Percentiles rank a stretch among this genome's conserved stretches.
phyloP scores from a whole-genome alignment of 129 eudicot genomes.

The Erigeron canadensis region DNA sequence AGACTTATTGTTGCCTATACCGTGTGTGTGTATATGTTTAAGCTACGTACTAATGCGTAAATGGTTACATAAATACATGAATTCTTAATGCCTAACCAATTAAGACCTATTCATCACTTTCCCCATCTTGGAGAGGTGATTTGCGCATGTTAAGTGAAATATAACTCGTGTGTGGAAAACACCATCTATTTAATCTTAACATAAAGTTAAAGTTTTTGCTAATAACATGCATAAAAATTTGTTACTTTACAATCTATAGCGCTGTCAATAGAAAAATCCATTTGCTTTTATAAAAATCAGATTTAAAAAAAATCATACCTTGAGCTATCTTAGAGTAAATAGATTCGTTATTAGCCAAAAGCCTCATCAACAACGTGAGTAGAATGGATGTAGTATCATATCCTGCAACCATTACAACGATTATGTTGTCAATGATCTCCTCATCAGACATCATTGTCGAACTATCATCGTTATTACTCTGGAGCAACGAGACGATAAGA shows the following conservation, averaged over 20 bases:
- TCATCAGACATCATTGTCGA: conserved; percentile 24
- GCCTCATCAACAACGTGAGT: conserved; percentile 38
- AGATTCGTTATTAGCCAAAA: conserved; percentile 32
- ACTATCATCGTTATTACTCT: conserved; percentile 13
- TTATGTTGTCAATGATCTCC: conserved; percentile 38
- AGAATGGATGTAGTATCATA: conserved; percentile 36
- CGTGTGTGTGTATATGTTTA: not conserved
- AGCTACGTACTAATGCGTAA: not conserved
- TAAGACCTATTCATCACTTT: too few species aligned
- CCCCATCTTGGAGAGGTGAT: too few species aligned
- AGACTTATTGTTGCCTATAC: not conserved
- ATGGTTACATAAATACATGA: not conserved
- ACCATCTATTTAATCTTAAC: not conserved
- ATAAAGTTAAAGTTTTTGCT: too few species aligned
- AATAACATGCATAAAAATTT: too few species aligned
- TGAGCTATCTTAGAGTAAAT: conserved; percentile 22
- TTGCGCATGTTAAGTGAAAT: too few species aligned
- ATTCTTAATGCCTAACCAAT: not conserved
- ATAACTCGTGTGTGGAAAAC: too few species aligned
- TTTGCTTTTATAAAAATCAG: too few species aligned
- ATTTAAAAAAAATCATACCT: conserved; percentile 19
- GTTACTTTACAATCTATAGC: too few species aligned
- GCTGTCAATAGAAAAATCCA: too few species aligned
- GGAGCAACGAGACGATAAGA: conserved; percentile 36
- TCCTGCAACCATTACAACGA: conserved; percentile 38